Evolutionary conservation across 805 yeast species (phyloP).

Genomic region (Kuraishia hungarica): DNA sequence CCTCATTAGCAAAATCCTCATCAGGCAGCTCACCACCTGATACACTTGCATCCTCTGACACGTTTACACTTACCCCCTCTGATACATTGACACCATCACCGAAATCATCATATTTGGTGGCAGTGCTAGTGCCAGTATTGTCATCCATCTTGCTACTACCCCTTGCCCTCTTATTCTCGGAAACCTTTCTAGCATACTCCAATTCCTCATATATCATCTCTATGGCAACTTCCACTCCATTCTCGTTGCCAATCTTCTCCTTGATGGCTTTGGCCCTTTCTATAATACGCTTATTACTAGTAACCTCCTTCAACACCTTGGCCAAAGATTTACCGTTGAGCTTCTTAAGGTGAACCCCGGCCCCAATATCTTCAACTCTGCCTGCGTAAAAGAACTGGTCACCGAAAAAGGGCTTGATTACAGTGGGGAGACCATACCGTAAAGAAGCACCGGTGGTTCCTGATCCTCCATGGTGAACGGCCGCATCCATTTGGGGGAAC

Average conservation of each 20-base stretch:
- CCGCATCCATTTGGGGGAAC: slow-evolving; percentile 82
- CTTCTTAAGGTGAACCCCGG: slow-evolving; percentile 63
- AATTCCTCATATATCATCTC: slow-evolving; percentile 70
- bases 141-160: no score
- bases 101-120: no score
- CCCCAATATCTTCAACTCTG: slow-evolving; percentile 84
- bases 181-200: slow-evolving; percentile 63
- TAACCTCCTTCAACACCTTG: slow-evolving; percentile 61
- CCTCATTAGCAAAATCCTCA: not conserved
- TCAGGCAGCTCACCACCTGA: no score
- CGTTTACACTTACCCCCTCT: no score
- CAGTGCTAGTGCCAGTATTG: no score
- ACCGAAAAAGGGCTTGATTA: slow-evolving; percentile 92
- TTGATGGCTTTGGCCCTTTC: slow-evolving; percentile 61
- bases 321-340: slow-evolving; percentile 56
- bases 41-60: no score
- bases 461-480: slow-evolving; percentile 96
- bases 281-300: slow-evolving; percentile 58
- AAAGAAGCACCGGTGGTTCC: slow-evolving; percentile 94
- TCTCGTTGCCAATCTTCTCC: slow-evolving; percentile 54
- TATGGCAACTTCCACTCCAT: slow-evolving; percentile 76
- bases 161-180: slow-evolving; percentile 37
- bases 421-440: slow-evolving; percentile 79
- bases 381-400: slow-evolving; percentile 91
- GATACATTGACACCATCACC: no score